Conservation (phyloP, 257 asterid species). For the Echites panduratus region DNA sequence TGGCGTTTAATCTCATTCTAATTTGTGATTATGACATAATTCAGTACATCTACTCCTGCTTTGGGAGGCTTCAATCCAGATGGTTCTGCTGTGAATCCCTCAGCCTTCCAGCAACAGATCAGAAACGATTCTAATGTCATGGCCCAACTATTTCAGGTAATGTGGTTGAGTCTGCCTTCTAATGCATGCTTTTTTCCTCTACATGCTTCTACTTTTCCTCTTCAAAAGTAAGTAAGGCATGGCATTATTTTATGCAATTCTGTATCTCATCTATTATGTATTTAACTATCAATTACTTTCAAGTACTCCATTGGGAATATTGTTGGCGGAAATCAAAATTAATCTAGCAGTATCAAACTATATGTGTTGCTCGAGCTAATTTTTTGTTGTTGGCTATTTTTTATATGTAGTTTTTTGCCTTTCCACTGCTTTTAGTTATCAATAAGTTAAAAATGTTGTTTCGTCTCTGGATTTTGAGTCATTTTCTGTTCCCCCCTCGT, state of each 20-base stretch:
- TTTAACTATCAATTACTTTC: neutral
- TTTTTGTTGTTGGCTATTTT: neutral
- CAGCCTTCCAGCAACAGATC: constrained; percentile 88
- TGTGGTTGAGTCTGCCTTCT: neutral
- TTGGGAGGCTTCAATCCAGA: constrained; percentile 74
- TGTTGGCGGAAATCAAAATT: neutral
- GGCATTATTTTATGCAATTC: neutral
- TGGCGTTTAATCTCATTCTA: constrained; percentile 7
- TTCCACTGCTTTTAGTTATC: neutral
- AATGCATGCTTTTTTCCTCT: neutral
- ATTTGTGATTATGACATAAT: constrained; percentile 3
- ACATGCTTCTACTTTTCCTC: neutral
- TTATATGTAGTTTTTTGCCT: neutral
- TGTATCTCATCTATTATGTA: neutral
- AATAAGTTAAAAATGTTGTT: neutral
- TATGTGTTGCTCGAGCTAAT: neutral
- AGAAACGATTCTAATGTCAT: constrained; percentile 76
- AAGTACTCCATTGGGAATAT: neutral
- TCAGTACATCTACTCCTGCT: constrained; percentile 40
- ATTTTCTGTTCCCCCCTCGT: neutral
- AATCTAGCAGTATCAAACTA: neutral
- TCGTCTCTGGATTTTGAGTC: neutral
- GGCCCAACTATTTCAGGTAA: constrained; percentile 91
- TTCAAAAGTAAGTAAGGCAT: neutral
- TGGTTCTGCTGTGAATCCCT: constrained; percentile 89